Percentiles rank a stretch among this genome's conserved stretches.
These are phyloP conservation scores for Penicillium griseofulvum DNA, from an alignment of 2,329 filamentous ascomycete genomes.

Conservation along the genomic window DNA sequence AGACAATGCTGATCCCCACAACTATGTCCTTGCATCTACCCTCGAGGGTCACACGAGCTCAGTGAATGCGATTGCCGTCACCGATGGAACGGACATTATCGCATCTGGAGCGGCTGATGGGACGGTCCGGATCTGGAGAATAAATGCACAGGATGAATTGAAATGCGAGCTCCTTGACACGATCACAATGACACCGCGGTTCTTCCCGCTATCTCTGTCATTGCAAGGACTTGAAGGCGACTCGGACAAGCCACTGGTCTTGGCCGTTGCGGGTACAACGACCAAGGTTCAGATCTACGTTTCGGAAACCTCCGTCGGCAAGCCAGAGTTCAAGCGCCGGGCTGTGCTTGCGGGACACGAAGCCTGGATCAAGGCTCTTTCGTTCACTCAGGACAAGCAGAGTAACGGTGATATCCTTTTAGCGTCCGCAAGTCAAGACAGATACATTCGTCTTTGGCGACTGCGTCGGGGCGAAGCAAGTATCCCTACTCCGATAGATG, in stretches of 20 bases:
- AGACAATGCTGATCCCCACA: slow-evolving; percentile 17
- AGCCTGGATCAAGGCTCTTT: slow-evolving; percentile 86
- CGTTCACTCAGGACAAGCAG: slow-evolving; percentile 66
- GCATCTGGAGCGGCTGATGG: slow-evolving; percentile 64
- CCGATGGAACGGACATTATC: slow-evolving; percentile 49
- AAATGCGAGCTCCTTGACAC: slow-evolving; percentile 61
- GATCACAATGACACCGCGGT: slow-evolving; percentile 71
- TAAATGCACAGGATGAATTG: slow-evolving; percentile 43
- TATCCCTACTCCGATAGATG: slow-evolving; percentile 49
- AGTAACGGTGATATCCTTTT: slow-evolving; percentile 68
- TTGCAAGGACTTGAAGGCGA: slow-evolving; percentile 60
- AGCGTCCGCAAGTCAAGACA: slow-evolving; percentile 94
- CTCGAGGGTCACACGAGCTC: slow-evolving; percentile 68
- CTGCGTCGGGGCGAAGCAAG: slow-evolving; percentile 66
- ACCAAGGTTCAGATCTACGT: slow-evolving; percentile 79
- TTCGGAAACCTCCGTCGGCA: slow-evolving; percentile 45
- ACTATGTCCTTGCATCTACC: slow-evolving; percentile 49
- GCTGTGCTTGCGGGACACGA: slow-evolving; percentile 86
- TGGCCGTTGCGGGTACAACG: slow-evolving; percentile 84
- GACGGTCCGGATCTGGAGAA: slow-evolving; percentile 65
- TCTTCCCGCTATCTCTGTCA: slow-evolving; percentile 76
- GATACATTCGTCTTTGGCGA: slow-evolving; percentile 93
- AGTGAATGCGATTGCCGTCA: slow-evolving; percentile 62
- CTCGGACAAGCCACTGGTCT: slow-evolving; percentile 52
- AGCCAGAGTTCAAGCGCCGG: slow-evolving; percentile 62